Evolutionary conservation across 2,329 filamentous ascomycete genomes (phyloP).

Genomic region (Phyllosticta citribraziliensis): DNA sequence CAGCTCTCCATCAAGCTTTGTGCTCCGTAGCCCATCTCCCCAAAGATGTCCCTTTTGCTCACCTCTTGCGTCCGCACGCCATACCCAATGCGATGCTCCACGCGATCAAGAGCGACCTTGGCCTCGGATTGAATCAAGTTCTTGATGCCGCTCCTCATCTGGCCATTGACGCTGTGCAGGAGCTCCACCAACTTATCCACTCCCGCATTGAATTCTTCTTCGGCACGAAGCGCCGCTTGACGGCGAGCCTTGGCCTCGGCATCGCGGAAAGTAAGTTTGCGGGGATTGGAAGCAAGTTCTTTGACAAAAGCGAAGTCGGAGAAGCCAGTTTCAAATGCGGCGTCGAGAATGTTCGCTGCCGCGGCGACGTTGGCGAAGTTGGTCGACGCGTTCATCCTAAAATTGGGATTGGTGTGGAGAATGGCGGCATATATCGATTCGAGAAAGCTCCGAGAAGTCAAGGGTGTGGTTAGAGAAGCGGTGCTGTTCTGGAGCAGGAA

Average conservation of each 20-base stretch:
- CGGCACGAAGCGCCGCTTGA: constrained; percentile 14
- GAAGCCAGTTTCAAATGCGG: constrained; percentile 59
- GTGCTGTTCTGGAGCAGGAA: constrained; percentile 43
- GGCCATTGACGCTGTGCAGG: constrained; percentile 17
- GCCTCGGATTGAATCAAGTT: constrained; percentile 64
- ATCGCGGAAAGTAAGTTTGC: constrained; percentile 5
- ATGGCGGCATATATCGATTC: constrained; percentile 10
- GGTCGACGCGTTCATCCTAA: constrained; percentile 45
- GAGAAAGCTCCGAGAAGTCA: constrained; percentile 16
- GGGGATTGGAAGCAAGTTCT: constrained; percentile 17
- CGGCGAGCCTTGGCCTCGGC: constrained; percentile 5
- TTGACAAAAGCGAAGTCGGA: constrained; percentile 15
- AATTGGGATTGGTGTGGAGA: constrained; percentile 34
- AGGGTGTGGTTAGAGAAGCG: constrained; percentile 18
- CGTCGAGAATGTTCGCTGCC: constrained; percentile 58
- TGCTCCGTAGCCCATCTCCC: not conserved
- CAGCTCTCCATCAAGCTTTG: not conserved
- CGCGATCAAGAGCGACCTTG: constrained; percentile 63
- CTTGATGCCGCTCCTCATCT: constrained; percentile 44
- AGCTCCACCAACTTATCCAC: constrained; percentile 55
- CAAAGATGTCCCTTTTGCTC: constrained; percentile 5
- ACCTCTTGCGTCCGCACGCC: constrained; percentile 6
- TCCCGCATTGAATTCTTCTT: constrained; percentile 55
- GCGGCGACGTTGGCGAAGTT: constrained; percentile 62
- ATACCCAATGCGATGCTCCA: constrained; percentile 61